These are phyloP conservation scores for Coprinopsis sp. DNA, from an alignment of 768 basidiomycete species.

Conservation along the genomic window DNA sequence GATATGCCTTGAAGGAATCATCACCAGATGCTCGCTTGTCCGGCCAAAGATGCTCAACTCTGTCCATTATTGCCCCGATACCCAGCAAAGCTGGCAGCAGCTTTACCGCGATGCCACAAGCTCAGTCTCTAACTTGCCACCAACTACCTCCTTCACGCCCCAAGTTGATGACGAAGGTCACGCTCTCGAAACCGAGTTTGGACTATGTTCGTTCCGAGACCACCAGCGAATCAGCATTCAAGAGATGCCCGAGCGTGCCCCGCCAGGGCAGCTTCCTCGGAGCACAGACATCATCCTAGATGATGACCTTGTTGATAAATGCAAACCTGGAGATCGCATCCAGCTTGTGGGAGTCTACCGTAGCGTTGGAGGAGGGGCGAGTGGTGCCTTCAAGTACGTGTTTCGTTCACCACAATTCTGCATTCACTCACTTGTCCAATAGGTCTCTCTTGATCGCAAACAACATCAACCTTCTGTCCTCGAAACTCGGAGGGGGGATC, in stretches of 20 bases:
- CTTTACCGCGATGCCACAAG: conserved; percentile 93
- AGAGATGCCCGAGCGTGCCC: conserved; percentile 99
- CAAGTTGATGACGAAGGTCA: conserved; percentile 90
- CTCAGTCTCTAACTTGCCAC: conserved; percentile 79
- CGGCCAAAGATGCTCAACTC: conserved; percentile 98
- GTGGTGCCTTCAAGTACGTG: conserved; percentile 89
- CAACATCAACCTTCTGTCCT: conserved; percentile 90
- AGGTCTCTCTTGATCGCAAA: conserved; percentile 94
- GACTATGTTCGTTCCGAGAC: conserved; percentile 87
- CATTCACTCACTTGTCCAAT: conserved; percentile 12
- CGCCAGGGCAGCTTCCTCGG: conserved; percentile 92
- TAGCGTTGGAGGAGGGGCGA: conserved; percentile 86
- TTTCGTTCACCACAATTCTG: conserved; percentile 8
- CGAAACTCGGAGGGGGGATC: conserved; percentile 92
- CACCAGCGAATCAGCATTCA: conserved; percentile 98
- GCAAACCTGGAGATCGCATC: conserved; percentile 96
- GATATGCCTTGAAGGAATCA: conserved; percentile 97
- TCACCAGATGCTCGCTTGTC: conserved; percentile 95
- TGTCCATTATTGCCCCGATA: conserved; percentile 91
- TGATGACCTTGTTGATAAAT: conserved; percentile 94
- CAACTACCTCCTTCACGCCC: conserved; percentile 82
- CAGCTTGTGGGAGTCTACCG: conserved; percentile 95
- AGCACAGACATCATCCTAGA: conserved; percentile 95
- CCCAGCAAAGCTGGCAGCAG: conserved; percentile 75
- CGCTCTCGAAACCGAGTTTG: conserved; percentile 86